Evolutionary conservation across 768 basidiomycete species (phyloP), one percentile per base, ranked within the genome.

Genomic region (Termitomyces sp.): DNA sequence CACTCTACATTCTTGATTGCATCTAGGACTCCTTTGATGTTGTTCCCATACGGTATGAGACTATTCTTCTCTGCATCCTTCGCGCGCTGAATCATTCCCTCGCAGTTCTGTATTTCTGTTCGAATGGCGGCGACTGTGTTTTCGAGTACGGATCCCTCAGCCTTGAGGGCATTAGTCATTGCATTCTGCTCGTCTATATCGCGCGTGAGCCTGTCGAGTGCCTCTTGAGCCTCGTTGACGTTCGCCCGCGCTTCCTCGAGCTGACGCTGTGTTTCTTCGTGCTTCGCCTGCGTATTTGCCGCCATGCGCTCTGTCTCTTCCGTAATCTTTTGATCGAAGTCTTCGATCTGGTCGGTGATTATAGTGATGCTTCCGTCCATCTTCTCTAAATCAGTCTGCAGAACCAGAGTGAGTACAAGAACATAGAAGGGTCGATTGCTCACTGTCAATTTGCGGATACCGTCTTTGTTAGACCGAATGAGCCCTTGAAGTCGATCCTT

Each of bases 41-140:
- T 75, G 32, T 65, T 68, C 2, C 90, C 90, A 60, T 84, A 91
- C 2, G 83, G 77, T 10, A 81, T 74, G 16, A 86, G 76, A 41
- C 72, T 76, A 63, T 89, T 84, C 58, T 78, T 76, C 62, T 84
- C 81, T 39, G 78, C 74, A 46, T 79, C 75, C 43, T 68, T 73
- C 42, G 79, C 79, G 23, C 73, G 71, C 42, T 64, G 63, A 52
- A 89, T 82, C 72, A 82, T 79, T 10, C 69, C 69, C 35, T 84
- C 73, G 48, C 73, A 76, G 16, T 79, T 71, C 14, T 64, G 60
- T 53, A 90, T 79, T 28, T 74, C 68, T 0, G 66, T 67, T 59
- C 76, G 51, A 25, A 57, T 64, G n/a, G 78, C 62, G 3, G 68
- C 62, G 0, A 66, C 58, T 45, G 63, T 59, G 54, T 70, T 68